Evolutionary conservation across 805 yeast genomes (phyloP).

Genomic region (Candida xiaguanensis): DNA sequence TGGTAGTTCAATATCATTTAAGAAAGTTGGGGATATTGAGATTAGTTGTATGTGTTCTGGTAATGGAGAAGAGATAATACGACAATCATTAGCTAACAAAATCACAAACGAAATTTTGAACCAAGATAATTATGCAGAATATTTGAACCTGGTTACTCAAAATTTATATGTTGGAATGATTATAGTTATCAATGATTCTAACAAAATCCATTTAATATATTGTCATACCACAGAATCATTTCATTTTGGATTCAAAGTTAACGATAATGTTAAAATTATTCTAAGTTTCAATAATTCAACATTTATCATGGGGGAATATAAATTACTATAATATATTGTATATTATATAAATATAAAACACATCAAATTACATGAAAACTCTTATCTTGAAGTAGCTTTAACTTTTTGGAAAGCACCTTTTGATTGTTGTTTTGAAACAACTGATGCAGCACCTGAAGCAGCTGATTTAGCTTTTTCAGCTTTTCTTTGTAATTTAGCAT

Average conservation of each 20-base stretch:
- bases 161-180: constrained; percentile 31
- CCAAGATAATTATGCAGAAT: constrained; percentile 14
- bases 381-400: constrained; percentile 93
- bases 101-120: constrained; percentile 13
- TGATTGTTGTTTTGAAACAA: constrained; percentile 89
- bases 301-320: constrained; percentile 26
- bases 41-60: constrained; percentile 46
- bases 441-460: constrained; percentile 58
- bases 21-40: constrained; percentile 15
- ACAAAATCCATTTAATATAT: constrained; percentile 18
- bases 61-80: constrained; percentile 53
- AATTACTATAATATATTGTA: constrained; percentile 7
- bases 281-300: constrained; percentile 18
- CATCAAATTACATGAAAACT: constrained; percentile 7
- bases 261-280: constrained; percentile 17
- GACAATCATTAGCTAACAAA: constrained; percentile 37
- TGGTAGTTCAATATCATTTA: constrained; percentile 42
- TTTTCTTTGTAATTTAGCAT: constrained; percentile 91
- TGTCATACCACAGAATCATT: constrained; percentile 39
- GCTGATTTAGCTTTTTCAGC: constrained; percentile 83
- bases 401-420: constrained; percentile 98
- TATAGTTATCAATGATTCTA: constrained; percentile 12
- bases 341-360: constrained; percentile 7
- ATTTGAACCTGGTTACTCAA: constrained; percentile 15
- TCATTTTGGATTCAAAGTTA: constrained; percentile 25